These are phyloP conservation scores for Pythium angustatum DNA, from an alignment of 352 stramenopile genomes.

Conservation along the genomic window DNA sequence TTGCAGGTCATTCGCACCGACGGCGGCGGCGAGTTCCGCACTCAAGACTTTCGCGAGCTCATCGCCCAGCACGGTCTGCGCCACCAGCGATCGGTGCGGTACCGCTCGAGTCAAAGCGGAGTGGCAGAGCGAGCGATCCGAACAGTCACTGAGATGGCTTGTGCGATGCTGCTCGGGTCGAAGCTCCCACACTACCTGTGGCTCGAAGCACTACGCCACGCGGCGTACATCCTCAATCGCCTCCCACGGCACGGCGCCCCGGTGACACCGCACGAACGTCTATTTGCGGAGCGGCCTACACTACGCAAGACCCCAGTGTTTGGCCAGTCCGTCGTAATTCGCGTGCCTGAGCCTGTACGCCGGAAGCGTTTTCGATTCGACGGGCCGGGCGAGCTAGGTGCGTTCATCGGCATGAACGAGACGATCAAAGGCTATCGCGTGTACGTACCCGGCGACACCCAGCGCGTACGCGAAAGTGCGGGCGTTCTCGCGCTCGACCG, in stretches of 20 bases:
- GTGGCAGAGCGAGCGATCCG: slow-evolving; percentile 8
- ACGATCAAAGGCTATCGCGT: slow-evolving; percentile 7
- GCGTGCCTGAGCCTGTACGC: background rate
- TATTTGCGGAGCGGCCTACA: background rate
- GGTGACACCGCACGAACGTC: background rate
- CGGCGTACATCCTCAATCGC: slow-evolving; percentile 6
- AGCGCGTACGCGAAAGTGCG: background rate
- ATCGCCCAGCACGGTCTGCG: background rate
- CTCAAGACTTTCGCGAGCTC: slow-evolving; percentile 4
- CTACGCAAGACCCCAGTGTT: slow-evolving; percentile 7
- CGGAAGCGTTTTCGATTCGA: slow-evolving; percentile 1
- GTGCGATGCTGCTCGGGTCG: slow-evolving; percentile 4
- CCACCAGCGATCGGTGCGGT: slow-evolving; percentile 4
- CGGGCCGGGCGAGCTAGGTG: background rate
- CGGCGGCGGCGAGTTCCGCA: slow-evolving; percentile 5
- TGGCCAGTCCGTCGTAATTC: background rate
- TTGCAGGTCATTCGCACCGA: slow-evolving; percentile 11
- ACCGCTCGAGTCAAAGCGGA: slow-evolving; percentile 4
- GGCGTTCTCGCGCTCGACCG: slow-evolving; percentile 8
- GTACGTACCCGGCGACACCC: background rate
- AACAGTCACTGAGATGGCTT: slow-evolving; percentile 10
- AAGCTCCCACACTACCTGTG: slow-evolving; percentile 5
- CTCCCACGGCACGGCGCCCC: background rate
- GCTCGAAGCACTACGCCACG: background rate
- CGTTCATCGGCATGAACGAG: slow-evolving; percentile 10